Evolutionary conservation across 1,284 basidiomycete genomes (phyloP), one percentile per base, ranked within the genome.

Genomic region (Papiliotrema flavescens): DNA sequence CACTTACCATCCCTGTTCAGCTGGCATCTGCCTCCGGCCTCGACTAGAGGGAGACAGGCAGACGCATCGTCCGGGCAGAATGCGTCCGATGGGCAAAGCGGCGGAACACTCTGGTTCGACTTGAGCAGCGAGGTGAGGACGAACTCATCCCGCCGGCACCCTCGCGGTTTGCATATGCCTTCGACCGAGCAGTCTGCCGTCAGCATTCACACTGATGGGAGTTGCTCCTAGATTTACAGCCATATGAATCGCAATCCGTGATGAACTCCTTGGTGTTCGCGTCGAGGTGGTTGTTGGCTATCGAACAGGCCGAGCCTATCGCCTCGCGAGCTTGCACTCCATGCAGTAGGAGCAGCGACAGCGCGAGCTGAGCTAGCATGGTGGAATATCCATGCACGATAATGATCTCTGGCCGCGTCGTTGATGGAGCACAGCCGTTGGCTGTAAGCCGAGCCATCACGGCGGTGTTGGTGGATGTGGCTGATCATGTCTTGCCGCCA

Each of bases 21-120:
- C 41, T 66, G 51, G 54, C 64, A 66, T 26, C 46, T 28, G 2
- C 62, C 62, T 20, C 57, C 64, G 3, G 59, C 43, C 14, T 43
- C 41, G 4, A 63, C 60, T 2, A 57, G 43, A 1, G 60, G 54
- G 14, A 63, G 41, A 51, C 64, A 66, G n/a, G 51, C 55, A 14
- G 62, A 63, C 1, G 60, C 57, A 44, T 61, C 62, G 32, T 66
- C 64, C 3, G 64, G 64, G 39, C 64, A 66, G 45, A 62, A 66
- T 1, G 50, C 35, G 4, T 55, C 57, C 2, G 34, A 8, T 8
- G 55, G 53, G 37, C 62, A 64, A 8, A 55, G 35, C 1, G 56
- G 55, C 14, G 62, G 62, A 8, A 55, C 34, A 17, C 53, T 40
- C 7, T 40, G 17, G n/a, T 37, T 39, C 5, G 48, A 49, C 15